A percentile compares a stretch with the other conserved stretches of the same genome.
Evolutionary conservation across 495 filamentous ascomycete genomes (phyloP).

Genomic region (Cladorrhinum samala): DNA sequence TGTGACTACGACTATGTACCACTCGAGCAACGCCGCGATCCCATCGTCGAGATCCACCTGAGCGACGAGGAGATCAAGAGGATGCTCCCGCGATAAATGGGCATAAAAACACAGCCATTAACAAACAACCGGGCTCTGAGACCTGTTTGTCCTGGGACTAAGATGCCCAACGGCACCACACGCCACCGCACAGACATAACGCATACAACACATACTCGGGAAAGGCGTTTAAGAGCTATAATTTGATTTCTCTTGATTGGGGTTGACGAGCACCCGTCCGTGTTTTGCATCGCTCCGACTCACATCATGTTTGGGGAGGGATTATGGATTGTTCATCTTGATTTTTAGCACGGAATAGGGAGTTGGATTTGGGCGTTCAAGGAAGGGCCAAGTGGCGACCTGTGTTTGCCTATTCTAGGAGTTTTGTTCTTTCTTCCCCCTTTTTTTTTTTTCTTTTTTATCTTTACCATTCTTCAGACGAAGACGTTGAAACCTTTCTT

Average conservation of each 20-base stretch:
- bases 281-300: too few relatives aligned
- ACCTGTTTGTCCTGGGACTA: too few relatives aligned
- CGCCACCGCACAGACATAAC: too few relatives aligned
- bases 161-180: too few relatives aligned
- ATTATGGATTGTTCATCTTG: too few relatives aligned
- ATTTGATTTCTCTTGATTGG: too few relatives aligned
- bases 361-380: background rate
- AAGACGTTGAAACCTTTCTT: too few relatives aligned
- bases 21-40: conserved; percentile 60
- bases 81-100: conserved; percentile 46
- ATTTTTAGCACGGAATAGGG: background rate
- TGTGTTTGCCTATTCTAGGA: too few relatives aligned
- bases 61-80: conserved; percentile 57
- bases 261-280: too few relatives aligned
- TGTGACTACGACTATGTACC: conserved; percentile 51
- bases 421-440: background rate
- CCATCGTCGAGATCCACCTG: conserved; percentile 60
- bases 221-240: background rate
- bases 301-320: too few relatives aligned
- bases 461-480: too few relatives aligned
- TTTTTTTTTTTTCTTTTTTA: background rate
- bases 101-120: background rate
- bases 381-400: background rate
- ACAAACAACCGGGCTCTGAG: too few relatives aligned
- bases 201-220: background rate